These are phyloP conservation scores for Phytophthora meadii DNA, from an alignment of 352 stramenopile genomes.

Conservation along the genomic window DNA sequence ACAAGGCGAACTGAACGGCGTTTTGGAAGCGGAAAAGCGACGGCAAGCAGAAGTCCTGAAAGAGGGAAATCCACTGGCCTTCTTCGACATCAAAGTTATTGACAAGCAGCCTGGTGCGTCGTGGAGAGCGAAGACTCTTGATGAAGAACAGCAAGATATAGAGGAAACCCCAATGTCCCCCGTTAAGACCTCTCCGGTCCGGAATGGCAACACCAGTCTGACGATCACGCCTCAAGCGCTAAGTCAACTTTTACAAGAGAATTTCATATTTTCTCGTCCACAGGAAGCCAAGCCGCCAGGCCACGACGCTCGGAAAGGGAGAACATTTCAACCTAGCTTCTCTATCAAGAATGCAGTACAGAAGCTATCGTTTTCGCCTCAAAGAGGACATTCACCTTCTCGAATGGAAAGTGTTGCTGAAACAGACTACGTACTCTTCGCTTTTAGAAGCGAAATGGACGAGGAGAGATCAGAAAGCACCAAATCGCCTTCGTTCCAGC, in stretches of 20 bases:
- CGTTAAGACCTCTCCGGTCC: no score
- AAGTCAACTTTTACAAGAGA: conserved; percentile 66
- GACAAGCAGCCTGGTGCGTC: conserved; percentile 24
- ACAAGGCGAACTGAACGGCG: conserved; percentile 35
- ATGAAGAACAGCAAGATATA: not conserved
- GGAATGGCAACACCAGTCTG: conserved; percentile 6
- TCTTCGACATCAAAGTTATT: conserved; percentile 53
- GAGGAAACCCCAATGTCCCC: not conserved
- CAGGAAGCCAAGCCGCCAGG: conserved; percentile 9
- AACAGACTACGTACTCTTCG: conserved; percentile 44
- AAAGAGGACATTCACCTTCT: conserved; percentile 12
- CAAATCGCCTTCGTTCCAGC: conserved; percentile 41
- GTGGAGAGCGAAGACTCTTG: conserved; percentile 17
- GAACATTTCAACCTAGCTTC: conserved; percentile 7
- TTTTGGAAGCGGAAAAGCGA: conserved; percentile 42
- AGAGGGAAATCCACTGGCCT: conserved; percentile 69
- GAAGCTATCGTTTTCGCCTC: conserved; percentile 5
- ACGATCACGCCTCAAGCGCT: conserved; percentile 38
- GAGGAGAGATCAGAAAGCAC: conserved; percentile 5
- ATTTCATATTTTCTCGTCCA: conserved; percentile 75
- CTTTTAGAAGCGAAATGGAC: conserved; percentile 14
- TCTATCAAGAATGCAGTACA: conserved; percentile 1
- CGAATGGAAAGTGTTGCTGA: conserved; percentile 22
- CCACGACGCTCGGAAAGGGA: conserved; percentile 5
- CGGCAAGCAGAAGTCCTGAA: conserved; percentile 49